Evolutionary conservation across 768 basidiomycete genomes (phyloP), one percentile per base, ranked within the genome.

Genomic region (Russula foetens): DNA sequence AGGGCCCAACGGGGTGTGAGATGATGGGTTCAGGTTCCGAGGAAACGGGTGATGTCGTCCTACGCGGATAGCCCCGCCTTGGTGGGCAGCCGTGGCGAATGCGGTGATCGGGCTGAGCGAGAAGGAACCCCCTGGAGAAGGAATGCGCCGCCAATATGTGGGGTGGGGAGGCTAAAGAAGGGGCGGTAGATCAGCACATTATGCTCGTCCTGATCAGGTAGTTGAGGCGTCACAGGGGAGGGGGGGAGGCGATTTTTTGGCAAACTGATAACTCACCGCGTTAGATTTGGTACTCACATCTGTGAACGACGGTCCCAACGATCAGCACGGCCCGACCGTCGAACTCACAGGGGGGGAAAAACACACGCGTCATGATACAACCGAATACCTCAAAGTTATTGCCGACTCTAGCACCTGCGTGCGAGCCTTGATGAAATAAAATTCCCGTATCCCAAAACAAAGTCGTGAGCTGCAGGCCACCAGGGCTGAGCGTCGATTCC

Each of bases 381-480:
- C 53, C 58, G 29, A 65, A 65, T 29, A 65, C 64, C 38, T 63
- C 57, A 11, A 63, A 54, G 24, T 52, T 54, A 24, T 63, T 63
- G 24, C 61, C 64, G 38, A 63, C 62, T 48, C 56, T 56, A 41
- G 55, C 56, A 23, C 64, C 62, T 7, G 56, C 56, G 41, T 65
- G 64, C 24, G 64, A 58, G 41, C 60, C 53, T 53, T 51, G 46
- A 33, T 65, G 62, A 46, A 65, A 65, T 41, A 63, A 41, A 7
- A 63, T 63, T 41, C 57, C 62, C 23, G 35, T 29, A 26, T 63
- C 61, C 64, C 64, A 65, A 46, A 63, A 59, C 26, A 65, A 29
- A 1, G 64, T 65, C 24, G 64, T 65, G 39, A 58, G 56, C 17
- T 65, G 64, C 62, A 64, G 57, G 52, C 64, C 58, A 3, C 57